Percentiles rank a stretch among this genome's conserved stretches.
Evolutionary conservation across 2,329 filamentous ascomycete genomes (phyloP).

Genomic region (Sporothrix euskadiensis): DNA sequence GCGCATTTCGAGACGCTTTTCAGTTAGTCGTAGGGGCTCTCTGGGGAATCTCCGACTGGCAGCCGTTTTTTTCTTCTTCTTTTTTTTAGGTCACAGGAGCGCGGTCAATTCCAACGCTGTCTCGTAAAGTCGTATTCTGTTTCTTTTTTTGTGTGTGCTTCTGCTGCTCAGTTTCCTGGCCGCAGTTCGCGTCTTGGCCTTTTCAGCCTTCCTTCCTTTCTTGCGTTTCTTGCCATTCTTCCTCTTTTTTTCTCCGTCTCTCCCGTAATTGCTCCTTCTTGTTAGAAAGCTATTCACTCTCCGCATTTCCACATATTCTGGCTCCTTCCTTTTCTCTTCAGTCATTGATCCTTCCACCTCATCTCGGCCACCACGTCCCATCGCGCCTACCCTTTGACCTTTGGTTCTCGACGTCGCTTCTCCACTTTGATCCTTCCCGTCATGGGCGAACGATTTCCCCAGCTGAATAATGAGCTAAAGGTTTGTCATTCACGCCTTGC

Average conservation of each 20-base stretch:
- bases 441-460: not conserved
- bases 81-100: not conserved
- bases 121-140: not conserved
- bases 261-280: slow-evolving; percentile 5
- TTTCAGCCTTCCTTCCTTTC: not conserved
- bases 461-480: slow-evolving; percentile 18
- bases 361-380: slow-evolving; percentile 2
- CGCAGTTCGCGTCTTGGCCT: slow-evolving; percentile 11
- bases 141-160: not conserved
- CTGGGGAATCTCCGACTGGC: not conserved
- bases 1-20: not conserved
- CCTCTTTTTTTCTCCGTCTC: not conserved
- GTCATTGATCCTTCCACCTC: not conserved
- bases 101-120: not conserved
- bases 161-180: not conserved
- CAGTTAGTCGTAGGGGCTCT: not conserved
- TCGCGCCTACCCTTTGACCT: not conserved
- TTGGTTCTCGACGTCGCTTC: not conserved
- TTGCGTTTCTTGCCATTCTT: not conserved
- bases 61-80: not conserved
- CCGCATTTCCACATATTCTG: not conserved
- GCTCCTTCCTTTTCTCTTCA: not conserved
- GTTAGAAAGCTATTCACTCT: not conserved
- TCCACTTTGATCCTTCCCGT: not conserved
- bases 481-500: slow-evolving; percentile 13